Percentiles rank a stretch among this genome's conserved stretches.
Conservation (phyloP, 768 basidiomycete species). For the Xerocomellus dryophilus region DNA sequence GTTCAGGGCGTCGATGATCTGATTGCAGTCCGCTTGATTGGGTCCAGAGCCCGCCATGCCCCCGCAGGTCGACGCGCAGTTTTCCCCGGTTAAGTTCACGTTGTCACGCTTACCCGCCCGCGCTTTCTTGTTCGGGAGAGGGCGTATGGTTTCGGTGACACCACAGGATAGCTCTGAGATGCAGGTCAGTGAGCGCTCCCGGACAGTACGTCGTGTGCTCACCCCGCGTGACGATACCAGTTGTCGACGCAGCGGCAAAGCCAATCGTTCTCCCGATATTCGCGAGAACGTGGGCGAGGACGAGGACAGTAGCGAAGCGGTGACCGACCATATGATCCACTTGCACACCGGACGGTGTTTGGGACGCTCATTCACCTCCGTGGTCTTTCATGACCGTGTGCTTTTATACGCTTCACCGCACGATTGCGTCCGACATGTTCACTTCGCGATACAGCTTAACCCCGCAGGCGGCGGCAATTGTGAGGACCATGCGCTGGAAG, state of each 20-base stretch:
- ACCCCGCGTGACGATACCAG: not conserved
- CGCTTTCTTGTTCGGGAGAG: not conserved
- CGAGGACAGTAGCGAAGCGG: not conserved
- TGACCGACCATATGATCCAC: not conserved
- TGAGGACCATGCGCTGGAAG: not conserved
- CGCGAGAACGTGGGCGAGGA: not conserved
- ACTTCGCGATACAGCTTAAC: not conserved
- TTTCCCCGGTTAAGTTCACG: not conserved
- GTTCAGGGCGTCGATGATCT: not conserved
- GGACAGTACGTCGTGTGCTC: not conserved
- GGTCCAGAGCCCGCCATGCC: conserved; percentile 1
- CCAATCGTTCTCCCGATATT: not conserved
- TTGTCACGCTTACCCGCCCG: not conserved
- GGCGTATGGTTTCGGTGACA: not conserved
- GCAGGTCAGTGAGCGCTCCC: not conserved
- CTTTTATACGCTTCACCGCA: not conserved
- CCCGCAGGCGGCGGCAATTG: not conserved
- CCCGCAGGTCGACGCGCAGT: not conserved
- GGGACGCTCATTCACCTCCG: too few species aligned
- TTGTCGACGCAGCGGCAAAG: not conserved
- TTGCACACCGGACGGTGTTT: not conserved
- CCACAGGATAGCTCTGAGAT: not conserved
- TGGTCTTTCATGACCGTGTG: not conserved
- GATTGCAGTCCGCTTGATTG: conserved; percentile 7
- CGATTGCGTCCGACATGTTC: not conserved